phyloP scores from a whole-genome alignment of 129 eudicot species.

The Ambrosia trifida region DNA sequence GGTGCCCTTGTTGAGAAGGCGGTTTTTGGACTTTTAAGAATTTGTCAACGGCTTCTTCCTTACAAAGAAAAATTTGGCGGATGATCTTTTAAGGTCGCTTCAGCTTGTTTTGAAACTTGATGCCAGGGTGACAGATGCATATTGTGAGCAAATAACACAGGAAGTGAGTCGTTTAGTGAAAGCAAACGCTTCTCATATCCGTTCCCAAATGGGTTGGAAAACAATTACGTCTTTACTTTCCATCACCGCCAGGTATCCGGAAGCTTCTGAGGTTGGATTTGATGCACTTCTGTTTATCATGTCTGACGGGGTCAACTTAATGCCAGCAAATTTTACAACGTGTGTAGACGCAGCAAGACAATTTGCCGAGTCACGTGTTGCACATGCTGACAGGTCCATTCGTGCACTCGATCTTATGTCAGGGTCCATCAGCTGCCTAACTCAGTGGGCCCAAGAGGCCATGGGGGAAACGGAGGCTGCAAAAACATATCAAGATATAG shows the following conservation, averaged over 20 bases:
- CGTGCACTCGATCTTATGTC: constrained; percentile 80
- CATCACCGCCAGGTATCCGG: constrained; percentile 76
- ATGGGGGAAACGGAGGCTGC: constrained; percentile 54
- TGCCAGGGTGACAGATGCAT: constrained; percentile 84
- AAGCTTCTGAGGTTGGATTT: constrained; percentile 88
- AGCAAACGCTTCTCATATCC: constrained; percentile 74
- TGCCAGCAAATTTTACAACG: constrained; percentile 57
- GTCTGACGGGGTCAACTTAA: constrained; percentile 79
- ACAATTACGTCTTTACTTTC: constrained; percentile 69
- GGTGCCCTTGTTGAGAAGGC: constrained; percentile 90
- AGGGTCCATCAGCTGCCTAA: constrained; percentile 57
- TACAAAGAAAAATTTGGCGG: constrained; percentile 85
- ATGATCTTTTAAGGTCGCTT: constrained; percentile 75
- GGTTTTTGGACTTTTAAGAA: constrained; percentile 79
- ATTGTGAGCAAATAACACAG: constrained; percentile 84
- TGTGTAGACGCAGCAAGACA: constrained; percentile 87
- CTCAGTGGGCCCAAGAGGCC: constrained; percentile 60
- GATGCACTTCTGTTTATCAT: constrained; percentile 72
- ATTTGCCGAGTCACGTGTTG: constrained; percentile 91
- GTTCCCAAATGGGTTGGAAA: constrained; percentile 86
- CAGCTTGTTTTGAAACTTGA: constrained; percentile 82
- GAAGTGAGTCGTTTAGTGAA: constrained; percentile 71
- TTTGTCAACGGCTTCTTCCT: constrained; percentile 85
- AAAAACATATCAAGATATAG: constrained; percentile 66
- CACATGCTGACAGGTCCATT: constrained; percentile 71